A percentile compares a stretch with the other conserved stretches of the same genome.
phyloP scores from a whole-genome alignment of 2,329 filamentous ascomycete species.

The Fusarium compactum region DNA sequence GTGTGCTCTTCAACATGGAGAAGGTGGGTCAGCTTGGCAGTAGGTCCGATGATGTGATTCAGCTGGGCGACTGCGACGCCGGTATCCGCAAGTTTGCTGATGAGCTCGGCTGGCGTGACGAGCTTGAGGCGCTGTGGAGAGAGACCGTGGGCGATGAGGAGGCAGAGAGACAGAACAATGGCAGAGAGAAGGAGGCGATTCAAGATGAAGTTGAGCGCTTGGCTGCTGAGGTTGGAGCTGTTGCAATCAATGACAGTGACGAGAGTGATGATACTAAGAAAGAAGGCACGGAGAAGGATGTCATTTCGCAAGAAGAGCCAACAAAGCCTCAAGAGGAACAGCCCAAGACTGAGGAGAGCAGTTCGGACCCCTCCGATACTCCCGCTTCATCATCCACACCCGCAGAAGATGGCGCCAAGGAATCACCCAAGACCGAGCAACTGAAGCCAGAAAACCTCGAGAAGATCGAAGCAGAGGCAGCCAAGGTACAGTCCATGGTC shows the following conservation, averaged over 20 bases:
- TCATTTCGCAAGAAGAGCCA: neutral
- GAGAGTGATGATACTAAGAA: conserved; percentile 22
- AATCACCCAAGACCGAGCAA: conserved; percentile 9
- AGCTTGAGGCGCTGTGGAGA: conserved; percentile 83
- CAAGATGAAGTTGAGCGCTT: conserved; percentile 61
- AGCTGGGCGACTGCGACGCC: conserved; percentile 84
- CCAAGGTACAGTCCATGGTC: neutral
- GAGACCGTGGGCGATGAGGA: conserved; percentile 72
- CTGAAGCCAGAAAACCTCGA: conserved; percentile 8
- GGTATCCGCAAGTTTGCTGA: conserved; percentile 84
- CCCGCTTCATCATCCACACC: neutral
- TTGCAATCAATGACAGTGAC: conserved; percentile 50
- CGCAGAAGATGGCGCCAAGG: neutral
- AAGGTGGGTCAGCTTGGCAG: conserved; percentile 82
- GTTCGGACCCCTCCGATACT: neutral
- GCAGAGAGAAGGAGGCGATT: conserved; percentile 52
- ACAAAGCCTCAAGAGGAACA: conserved; percentile 2
- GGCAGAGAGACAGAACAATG: conserved; percentile 61
- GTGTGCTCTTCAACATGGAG: conserved; percentile 90
- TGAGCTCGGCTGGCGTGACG: conserved; percentile 85
- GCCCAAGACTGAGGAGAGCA: neutral
- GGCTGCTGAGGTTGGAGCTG: conserved; percentile 52
- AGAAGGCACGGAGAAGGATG: neutral
- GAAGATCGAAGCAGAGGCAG: neutral
- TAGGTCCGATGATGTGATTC: conserved; percentile 84